Base-by-base conservation (phyloP, 495 filamentous ascomycete species). In the Wilcoxina mikolae region DNA sequence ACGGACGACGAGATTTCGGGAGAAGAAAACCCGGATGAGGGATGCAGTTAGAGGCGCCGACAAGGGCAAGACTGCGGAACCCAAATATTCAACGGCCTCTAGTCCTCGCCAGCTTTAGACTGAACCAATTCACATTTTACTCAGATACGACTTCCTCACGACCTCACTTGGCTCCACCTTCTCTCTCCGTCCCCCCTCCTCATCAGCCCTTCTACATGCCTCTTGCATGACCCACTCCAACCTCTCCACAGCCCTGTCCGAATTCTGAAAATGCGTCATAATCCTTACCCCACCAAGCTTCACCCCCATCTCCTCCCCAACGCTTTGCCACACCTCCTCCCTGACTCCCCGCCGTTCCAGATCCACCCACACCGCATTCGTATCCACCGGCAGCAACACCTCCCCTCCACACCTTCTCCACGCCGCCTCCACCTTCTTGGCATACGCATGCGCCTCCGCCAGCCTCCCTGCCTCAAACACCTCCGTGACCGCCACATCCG, bases 281-380 rank as follows among this genome's bases (percentile, higher is more conserved):
- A 84, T 57, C 56, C 81, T 67, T 20, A 71, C 71, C 9, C 72
- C 72, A 18, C 71, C 58, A 0, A 81, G 31, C 55, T 66, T 76
- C 39, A 85, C 47, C 0, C 83, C 82, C 12, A 67, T 65, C 18
- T 69, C 68, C 56, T 76, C 71, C 59, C 69, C 66, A 9, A 71
- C 76, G 15, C 76, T 61, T 53, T 71, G 67, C 18, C 73, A 69
- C 28, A 82, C 72, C 27, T 63, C 66, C 43, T 74, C 69, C 10
- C 39, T 54, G 51, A 80, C 70, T 0, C 72, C 70, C 4, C 62
- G 58, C 12, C 57, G 71, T 25, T 81, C 78, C 26, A 94, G 68
- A 68, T 94, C 84, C 54, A 94, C 58, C 90, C 88, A 96, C 15
- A 93, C 79, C 83, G 95, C 94, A 67, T 96, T 95, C 38, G 89